phyloP scores from a whole-genome alignment of 345 rosid genomes.

The Rubroshorea leprosula region DNA sequence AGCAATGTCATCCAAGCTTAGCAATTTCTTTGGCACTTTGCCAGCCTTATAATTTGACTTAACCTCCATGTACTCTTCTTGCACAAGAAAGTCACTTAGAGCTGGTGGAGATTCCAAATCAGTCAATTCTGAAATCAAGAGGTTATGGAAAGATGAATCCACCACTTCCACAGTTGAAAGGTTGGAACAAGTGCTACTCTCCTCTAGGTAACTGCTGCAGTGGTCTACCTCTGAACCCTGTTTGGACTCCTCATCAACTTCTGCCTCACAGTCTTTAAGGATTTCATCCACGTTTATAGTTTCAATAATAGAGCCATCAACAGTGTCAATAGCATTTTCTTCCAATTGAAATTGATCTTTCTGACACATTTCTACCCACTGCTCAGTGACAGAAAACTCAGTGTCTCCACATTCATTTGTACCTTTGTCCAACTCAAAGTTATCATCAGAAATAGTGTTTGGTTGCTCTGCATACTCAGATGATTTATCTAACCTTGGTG shows the following conservation, averaged over 20 bases:
- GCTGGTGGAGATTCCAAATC: constrained; percentile 26
- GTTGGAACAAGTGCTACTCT: constrained; percentile 13
- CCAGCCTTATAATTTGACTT: constrained; percentile 36
- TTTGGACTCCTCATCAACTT: constrained; percentile 19
- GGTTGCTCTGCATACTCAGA: constrained; percentile 25
- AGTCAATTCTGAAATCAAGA: constrained; percentile 29
- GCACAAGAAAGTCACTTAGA: constrained; percentile 22
- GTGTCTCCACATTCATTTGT: constrained; percentile 25
- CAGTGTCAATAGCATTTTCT: constrained; percentile 21
- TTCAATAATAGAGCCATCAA: constrained; percentile 35
- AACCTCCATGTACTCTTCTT: constrained; percentile 29
- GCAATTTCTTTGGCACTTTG: constrained; percentile 33
- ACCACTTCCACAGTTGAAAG: constrained; percentile 23
- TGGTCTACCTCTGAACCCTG: constrained; percentile 16
- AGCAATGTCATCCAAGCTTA: constrained; percentile 58
- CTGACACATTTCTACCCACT: constrained; percentile 43
- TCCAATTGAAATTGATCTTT: constrained; percentile 23
- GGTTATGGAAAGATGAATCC: constrained; percentile 29
- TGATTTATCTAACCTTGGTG: constrained; percentile 23
- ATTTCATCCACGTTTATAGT: constrained; percentile 48
- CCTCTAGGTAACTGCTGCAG: constrained; percentile 8
- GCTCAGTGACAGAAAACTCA: constrained; percentile 37
- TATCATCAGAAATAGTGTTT: constrained; percentile 4
- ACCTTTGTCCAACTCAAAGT: constrained; percentile 19
- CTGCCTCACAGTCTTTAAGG: constrained; percentile 35